Conservation (phyloP, 768 basidiomycete genomes). For the Leucogyrophana mollusca region DNA sequence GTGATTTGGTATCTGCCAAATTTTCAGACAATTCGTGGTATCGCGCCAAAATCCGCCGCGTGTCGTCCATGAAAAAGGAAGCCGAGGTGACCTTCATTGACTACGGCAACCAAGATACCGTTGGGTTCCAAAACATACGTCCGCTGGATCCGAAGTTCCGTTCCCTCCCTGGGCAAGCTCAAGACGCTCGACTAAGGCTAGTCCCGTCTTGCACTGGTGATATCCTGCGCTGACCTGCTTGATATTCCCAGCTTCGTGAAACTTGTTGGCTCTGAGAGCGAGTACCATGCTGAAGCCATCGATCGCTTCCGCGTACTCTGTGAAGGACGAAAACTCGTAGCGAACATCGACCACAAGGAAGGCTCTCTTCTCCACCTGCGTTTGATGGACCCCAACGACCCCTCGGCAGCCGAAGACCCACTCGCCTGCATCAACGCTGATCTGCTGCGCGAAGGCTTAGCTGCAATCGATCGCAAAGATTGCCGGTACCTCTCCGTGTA, state of each 20-base stretch:
- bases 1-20: slow-evolving; percentile 92
- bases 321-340: slow-evolving; percentile 94
- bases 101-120: slow-evolving; percentile 91
- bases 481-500: slow-evolving; percentile 74
- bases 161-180: slow-evolving; percentile 87
- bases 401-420: slow-evolving; percentile 63
- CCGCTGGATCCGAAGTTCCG: slow-evolving; percentile 92
- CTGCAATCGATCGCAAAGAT: slow-evolving; percentile 72
- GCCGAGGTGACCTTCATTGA: slow-evolving; percentile 95
- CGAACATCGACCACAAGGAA: slow-evolving; percentile 90
- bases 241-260: slow-evolving; percentile 71
- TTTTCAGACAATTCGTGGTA: slow-evolving; percentile 97
- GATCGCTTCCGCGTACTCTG: slow-evolving; percentile 83
- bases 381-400: slow-evolving; percentile 86
- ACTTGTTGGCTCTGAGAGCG: slow-evolving; percentile 75
- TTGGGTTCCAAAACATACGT: slow-evolving; percentile 80
- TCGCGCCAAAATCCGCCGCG: slow-evolving; percentile 84
- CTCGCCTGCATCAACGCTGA: slow-evolving; percentile 85
- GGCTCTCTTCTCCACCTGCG: slow-evolving; percentile 80
- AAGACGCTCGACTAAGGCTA: slow-evolving; percentile 88
- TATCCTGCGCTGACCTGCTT: background rate
- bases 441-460: slow-evolving; percentile 85
- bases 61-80: slow-evolving; percentile 88
- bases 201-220: slow-evolving; percentile 9
- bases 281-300: slow-evolving; percentile 83